Evolutionary conservation across 306 rosid species (phyloP), one percentile per base, ranked within the genome.

Genomic region (Gynostemma pentaphyllum): DNA sequence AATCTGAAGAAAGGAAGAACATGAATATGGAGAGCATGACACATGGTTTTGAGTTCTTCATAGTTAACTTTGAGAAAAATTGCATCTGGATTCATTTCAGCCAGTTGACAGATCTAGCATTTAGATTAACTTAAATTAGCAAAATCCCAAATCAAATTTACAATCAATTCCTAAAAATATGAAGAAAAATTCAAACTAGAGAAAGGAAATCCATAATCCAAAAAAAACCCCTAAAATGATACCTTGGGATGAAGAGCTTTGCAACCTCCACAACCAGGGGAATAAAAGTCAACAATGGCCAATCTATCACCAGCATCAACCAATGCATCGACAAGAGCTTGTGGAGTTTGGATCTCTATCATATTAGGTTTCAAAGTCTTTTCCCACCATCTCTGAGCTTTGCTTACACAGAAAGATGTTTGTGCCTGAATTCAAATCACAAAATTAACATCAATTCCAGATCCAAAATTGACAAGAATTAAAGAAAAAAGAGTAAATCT

Each of bases 201-300:
- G 0, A 22, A 1, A n/a, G n/a, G n/a, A 30, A 34, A 64, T 44
- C 34, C 29, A 44, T 24, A 71, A 36, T 26, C 4, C 11, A 47
- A 22, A 14, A 4, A 34, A 30, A 9, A 36, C 36, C 46, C n/a
- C n/a, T n/a, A 59, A 59, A 45, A 13, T 36, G 8, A 57, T 67
- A 86, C 97, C 92, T 89, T 89, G 22, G 97, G 94, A 70, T 90
- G 89, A 26, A 90, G 90, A 52, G 94, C 72, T 73, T 69, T 90
- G 82, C 97, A 90, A 26, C 95, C 97, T 54, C 97, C 97, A 77
- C 97, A 90, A 42, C 85, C 90, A 67, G 97, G 94, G 37, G 95
- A 90, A 72, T 82, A 87, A 59, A 90, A 90, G 46, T 87, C 81
- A 41, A 87, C 76, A 15, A 90, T 80, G 56, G 83, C 97, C 78